phyloP scores from a whole-genome alignment of 2,329 filamentous ascomycete genomes.

The Epicoccum nigrum region DNA sequence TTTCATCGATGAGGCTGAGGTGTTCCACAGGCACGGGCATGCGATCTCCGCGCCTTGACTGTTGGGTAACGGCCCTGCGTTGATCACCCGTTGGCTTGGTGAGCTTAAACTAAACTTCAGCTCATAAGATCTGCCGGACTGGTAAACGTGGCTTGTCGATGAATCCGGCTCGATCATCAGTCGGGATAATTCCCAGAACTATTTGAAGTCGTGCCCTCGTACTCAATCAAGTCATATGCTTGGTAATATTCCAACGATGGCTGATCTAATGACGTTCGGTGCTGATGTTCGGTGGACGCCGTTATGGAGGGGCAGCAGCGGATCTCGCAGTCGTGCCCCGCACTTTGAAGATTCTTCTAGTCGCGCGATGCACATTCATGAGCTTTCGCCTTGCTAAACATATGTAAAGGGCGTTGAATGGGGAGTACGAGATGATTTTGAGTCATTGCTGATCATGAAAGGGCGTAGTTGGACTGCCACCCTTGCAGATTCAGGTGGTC shows the following conservation, averaged over 20 bases:
- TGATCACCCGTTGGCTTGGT: constrained; percentile 17
- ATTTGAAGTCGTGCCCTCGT: too few relatives aligned
- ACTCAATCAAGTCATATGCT: too few relatives aligned
- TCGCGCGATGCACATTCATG: not conserved
- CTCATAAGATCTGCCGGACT: not conserved
- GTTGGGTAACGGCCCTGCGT: constrained; percentile 12
- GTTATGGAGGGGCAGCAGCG: too few relatives aligned
- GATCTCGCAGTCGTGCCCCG: not conserved
- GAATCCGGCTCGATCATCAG: too few relatives aligned
- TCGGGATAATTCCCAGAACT: too few relatives aligned
- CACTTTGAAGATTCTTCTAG: not conserved
- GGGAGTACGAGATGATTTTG: not conserved
- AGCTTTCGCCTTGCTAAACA: not conserved
- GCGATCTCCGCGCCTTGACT: constrained; percentile 5
- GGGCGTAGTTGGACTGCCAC: constrained; percentile 8
- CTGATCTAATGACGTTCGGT: not conserved
- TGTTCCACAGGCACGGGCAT: constrained; percentile 10
- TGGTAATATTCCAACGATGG: too few relatives aligned
- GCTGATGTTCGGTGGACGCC: too few relatives aligned
- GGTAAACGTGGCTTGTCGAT: not conserved
- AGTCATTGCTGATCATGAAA: constrained; percentile 7
- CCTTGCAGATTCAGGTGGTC: not conserved
- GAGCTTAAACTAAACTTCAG: constrained; percentile 17
- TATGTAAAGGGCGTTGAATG: not conserved
- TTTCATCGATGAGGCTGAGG: constrained; percentile 22